Conservation (phyloP, 352 stramenopile genomes). For the Phytophthora litchii region DNA sequence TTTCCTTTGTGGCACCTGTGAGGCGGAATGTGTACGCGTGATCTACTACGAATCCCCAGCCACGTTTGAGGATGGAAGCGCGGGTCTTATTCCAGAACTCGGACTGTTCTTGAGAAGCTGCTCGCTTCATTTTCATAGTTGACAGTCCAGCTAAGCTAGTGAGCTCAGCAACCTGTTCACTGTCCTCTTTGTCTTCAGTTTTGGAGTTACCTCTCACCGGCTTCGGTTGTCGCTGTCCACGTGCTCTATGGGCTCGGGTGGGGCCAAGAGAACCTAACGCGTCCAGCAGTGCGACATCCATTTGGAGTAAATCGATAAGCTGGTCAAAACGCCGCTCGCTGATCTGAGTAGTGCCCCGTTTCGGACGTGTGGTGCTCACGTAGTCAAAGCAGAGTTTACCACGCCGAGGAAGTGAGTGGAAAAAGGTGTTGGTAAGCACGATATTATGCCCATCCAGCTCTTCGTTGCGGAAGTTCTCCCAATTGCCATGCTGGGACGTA, state of each 20-base stretch:
- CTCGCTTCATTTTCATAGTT: constrained; percentile 12
- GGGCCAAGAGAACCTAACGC: constrained; percentile 21
- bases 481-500: constrained; percentile 91
- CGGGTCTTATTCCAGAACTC: constrained; percentile 64
- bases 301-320: constrained; percentile 70
- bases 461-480: constrained; percentile 93
- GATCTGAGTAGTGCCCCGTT: constrained; percentile 60
- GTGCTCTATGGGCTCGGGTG: constrained; percentile 19
- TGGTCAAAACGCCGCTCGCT: constrained; percentile 76
- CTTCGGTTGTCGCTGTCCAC: constrained; percentile 17
- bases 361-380: constrained; percentile 82
- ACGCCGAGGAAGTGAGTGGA: constrained; percentile 66
- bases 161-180: constrained; percentile 7
- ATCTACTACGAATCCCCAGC: constrained; percentile 38
- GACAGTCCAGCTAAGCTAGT: constrained; percentile 3
- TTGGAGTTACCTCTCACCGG: background rate
- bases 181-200: constrained; percentile 6
- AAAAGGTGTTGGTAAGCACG: constrained; percentile 79
- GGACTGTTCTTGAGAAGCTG: constrained; percentile 34
- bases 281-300: constrained; percentile 39
- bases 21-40: constrained; percentile 53
- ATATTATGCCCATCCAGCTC: constrained; percentile 74
- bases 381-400: constrained; percentile 92
- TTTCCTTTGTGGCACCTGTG: constrained; percentile 61
- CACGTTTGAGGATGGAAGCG: constrained; percentile 46